phyloP scores from a whole-genome alignment of 768 basidiomycete species.

The Termitomyces sp. region DNA sequence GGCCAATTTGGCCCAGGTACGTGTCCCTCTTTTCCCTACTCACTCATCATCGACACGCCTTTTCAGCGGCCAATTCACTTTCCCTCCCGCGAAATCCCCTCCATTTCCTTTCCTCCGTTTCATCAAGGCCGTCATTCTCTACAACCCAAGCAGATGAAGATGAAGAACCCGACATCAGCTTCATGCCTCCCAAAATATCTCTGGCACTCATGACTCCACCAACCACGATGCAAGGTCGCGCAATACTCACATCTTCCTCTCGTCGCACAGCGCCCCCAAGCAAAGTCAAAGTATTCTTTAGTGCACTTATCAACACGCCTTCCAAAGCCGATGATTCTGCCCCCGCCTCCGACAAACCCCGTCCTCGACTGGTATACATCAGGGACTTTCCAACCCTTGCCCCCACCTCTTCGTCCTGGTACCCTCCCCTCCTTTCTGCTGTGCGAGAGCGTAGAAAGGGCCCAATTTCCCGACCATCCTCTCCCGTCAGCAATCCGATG shows the following conservation, averaged over 20 bases:
- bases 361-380: constrained; percentile 78
- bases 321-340: constrained; percentile 21
- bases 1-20: constrained; percentile 80
- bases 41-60: background rate
- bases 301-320: constrained; percentile 67
- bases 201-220: constrained; percentile 38
- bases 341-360: constrained; percentile 17
- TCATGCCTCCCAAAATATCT: constrained; percentile 36
- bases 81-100: constrained; percentile 73
- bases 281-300: constrained; percentile 70
- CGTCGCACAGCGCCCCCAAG: constrained; percentile 45
- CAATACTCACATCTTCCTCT: constrained; percentile 36
- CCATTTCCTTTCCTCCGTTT: constrained; percentile 47
- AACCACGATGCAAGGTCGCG: constrained; percentile 28
- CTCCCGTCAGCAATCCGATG: constrained; percentile 65
- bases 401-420: constrained; percentile 72
- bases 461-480: constrained; percentile 52
- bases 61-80: constrained; percentile 64
- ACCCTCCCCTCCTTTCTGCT: constrained; percentile 71
- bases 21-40: constrained; percentile 7
- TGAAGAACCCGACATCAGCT: constrained; percentile 32
- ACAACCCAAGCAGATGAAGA: constrained; percentile 42
- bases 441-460: constrained; percentile 76
- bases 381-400: constrained; percentile 80
- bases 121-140: constrained; percentile 17